Percentiles rank a stretch among this genome's conserved stretches.
These are phyloP conservation scores for Alloascoidea africana DNA, from an alignment of 805 yeast species.

Conservation along the genomic window DNA sequence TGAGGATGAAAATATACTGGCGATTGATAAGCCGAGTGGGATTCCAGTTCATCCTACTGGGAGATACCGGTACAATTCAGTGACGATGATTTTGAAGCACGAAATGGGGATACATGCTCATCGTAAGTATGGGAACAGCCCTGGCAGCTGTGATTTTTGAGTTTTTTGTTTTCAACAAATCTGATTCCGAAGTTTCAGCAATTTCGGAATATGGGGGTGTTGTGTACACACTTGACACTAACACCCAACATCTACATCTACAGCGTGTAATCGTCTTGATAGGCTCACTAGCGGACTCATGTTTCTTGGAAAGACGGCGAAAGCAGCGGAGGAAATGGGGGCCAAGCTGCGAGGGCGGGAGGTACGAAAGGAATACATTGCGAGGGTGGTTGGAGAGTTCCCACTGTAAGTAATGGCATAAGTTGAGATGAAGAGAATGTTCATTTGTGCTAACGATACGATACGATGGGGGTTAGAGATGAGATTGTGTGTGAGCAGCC, in stretches of 20 bases:
- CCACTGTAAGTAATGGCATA: no score
- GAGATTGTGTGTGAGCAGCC: slow-evolving; percentile 50
- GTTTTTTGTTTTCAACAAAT: no score
- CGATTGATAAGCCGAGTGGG: slow-evolving; percentile 88
- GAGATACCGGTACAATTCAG: slow-evolving; percentile 53
- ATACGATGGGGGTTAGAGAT: no score
- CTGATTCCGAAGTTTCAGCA: slow-evolving; percentile 14
- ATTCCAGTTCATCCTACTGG: slow-evolving; percentile 91
- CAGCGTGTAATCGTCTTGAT: slow-evolving; percentile 75
- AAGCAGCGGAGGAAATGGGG: slow-evolving; percentile 64
- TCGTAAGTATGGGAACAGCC: no score
- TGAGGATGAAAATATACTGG: slow-evolving; percentile 64
- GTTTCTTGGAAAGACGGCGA: slow-evolving; percentile 75
- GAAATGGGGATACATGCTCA: slow-evolving; percentile 58
- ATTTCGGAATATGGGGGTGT: not conserved
- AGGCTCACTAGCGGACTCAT: slow-evolving; percentile 84
- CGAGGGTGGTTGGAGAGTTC: slow-evolving; percentile 78
- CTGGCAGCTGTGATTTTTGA: no score
- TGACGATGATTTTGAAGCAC: slow-evolving; percentile 61
- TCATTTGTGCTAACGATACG: no score
- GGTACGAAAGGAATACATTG: slow-evolving; percentile 72
- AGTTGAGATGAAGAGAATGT: not conserved
- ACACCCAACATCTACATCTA: not conserved
- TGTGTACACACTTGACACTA: slow-evolving; percentile 7
- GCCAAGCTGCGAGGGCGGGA: slow-evolving; percentile 54